Base-by-base conservation (phyloP, 1,284 basidiomycete species). In the Trametes sp. region DNA sequence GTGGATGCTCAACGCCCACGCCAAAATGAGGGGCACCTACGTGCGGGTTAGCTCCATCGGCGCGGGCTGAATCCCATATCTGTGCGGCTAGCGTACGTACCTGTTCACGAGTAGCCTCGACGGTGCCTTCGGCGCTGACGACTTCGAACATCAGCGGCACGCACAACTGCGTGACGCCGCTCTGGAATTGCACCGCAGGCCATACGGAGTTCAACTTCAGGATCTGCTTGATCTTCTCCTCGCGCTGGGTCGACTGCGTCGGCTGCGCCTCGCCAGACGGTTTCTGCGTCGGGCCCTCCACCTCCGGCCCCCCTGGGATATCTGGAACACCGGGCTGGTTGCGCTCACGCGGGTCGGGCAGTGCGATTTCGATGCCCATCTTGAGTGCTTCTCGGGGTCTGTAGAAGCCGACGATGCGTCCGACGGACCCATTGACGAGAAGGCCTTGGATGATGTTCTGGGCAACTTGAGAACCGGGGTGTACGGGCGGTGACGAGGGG, bases 1-100 rank as follows among this genome's bases (percentile, higher is more conserved):
- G 76, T 95, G 94, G 24, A 96, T 88, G 61, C 90, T 92, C 72
- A 93, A 78, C 0, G 93, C 91, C 90, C 90, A 94, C 0, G 92
- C 87, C 2, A 94, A 80, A 55, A 94, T 94, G 24, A 95, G 76
- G 1, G 92, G 92, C 16, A 93, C 77, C 86, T 94, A 14, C 24
- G 19, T 5, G 4, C 29, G 31, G 13, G 6, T 41, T 19, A 52
- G 45, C 21, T 33, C 38, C 16, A 14, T 36, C 35, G 35, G 16
- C 35, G 35, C 35, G 35, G 35, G 4, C 11, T 11, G 35, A 3
- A 14, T 14, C 13, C 1, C 14, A 41, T 41, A 14, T 41, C 16
- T 19, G 16, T n/a, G 16, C 4, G 24, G 2, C 4, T 2, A 24
- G 2, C 4, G 29, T 23, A 24, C 57, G 46, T 38, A 87, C 86